Evolutionary conservation across 257 asterid genomes (phyloP).

Genomic region (Eustoma russellianum): DNA sequence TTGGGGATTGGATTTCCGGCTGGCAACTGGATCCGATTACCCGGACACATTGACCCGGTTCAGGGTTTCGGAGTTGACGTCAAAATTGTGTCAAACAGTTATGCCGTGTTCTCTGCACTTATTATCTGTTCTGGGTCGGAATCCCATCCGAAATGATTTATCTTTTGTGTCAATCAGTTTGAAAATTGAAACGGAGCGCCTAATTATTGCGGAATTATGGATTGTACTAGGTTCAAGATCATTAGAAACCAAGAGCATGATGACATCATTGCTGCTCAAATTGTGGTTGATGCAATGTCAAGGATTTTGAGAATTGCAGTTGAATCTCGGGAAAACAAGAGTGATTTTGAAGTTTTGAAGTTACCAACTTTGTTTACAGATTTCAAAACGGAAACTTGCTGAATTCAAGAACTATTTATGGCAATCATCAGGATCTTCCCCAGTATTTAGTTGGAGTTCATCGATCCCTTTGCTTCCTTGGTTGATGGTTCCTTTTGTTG

Average conservation of each 20-base stretch:
- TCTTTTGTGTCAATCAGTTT: conserved; percentile 44
- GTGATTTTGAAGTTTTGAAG: conserved; percentile 30
- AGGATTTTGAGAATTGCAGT: conserved; percentile 61
- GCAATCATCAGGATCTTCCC: conserved; percentile 34
- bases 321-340: conserved; percentile 49
- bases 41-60: conserved; percentile 42
- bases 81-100: conserved; percentile 65
- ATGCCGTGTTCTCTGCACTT: conserved; percentile 84
- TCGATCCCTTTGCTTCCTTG: conserved; percentile 55
- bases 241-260: not conserved
- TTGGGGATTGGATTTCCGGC: conserved; percentile 71
- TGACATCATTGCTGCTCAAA: conserved; percentile 52
- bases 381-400: conserved; percentile 29
- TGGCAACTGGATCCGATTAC: conserved; percentile 65
- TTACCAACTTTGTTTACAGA: conserved; percentile 49
- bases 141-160: conserved; percentile 49
- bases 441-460: conserved; percentile 50
- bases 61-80: conserved; percentile 34
- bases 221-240: conserved; percentile 42
- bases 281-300: conserved; percentile 65
- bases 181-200: conserved; percentile 60
- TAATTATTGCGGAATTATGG: conserved; percentile 65
- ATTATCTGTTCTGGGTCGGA: conserved; percentile 86
- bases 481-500: conserved; percentile 44
- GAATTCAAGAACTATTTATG: conserved; percentile 18